phyloP scores from a whole-genome alignment of 148 eudicot species.

The Vaccinium myrtillus region DNA sequence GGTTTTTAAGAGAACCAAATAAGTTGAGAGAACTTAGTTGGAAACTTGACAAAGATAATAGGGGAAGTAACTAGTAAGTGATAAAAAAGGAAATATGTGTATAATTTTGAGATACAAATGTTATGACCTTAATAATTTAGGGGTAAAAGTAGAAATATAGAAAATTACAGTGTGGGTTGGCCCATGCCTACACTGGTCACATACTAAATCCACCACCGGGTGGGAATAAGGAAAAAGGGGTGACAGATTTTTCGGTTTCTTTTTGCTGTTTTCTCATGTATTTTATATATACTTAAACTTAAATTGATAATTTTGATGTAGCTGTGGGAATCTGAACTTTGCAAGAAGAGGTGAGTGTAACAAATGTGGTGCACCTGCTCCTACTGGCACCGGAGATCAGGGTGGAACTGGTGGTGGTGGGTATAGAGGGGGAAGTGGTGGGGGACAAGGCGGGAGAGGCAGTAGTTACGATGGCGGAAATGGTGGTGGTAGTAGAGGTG shows the following conservation, averaged over 20 bases:
- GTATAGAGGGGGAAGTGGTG: constrained; percentile 54
- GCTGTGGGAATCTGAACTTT: constrained; percentile 93
- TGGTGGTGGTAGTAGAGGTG: constrained; percentile 52
- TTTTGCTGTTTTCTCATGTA: neutral
- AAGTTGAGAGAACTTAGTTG: no score
- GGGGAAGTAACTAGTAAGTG: no score
- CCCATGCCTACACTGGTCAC: no score
- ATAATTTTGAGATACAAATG: no score
- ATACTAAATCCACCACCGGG: no score
- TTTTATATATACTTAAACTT: constrained; percentile 20
- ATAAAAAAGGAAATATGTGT: no score
- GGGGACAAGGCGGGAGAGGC: constrained; percentile 48
- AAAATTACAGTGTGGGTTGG: no score
- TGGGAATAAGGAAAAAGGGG: neutral
- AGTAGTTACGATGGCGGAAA: constrained; percentile 45
- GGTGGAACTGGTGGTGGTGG: constrained; percentile 42
- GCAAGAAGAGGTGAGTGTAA: constrained; percentile 87
- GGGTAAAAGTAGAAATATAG: no score
- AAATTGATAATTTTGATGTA: constrained; percentile 29
- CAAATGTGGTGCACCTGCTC: constrained; percentile 78
- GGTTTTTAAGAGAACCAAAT: no score
- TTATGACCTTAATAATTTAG: no score
- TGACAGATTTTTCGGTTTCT: neutral
- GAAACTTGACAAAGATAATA: no score
- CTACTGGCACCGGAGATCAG: constrained; percentile 34